Conservation (phyloP, 345 rosid species). For the Hypericum androsaemum region DNA sequence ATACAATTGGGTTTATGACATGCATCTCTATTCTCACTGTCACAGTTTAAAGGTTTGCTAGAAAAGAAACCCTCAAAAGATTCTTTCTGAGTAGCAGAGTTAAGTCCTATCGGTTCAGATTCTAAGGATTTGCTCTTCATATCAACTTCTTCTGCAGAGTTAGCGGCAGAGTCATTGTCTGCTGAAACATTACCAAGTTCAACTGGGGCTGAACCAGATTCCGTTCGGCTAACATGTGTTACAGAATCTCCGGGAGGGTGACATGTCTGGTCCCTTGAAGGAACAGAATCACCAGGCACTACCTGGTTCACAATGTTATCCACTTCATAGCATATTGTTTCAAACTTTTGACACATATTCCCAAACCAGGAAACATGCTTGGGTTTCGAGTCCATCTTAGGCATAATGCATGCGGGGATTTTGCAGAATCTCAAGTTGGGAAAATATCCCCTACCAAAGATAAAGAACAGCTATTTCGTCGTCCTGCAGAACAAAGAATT, state of each 20-base stretch:
- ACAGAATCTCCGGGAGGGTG: conserved; percentile 7
- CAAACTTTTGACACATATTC: conserved; percentile 55
- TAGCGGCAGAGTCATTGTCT: conserved; percentile 6
- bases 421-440: no score
- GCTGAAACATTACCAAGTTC: conserved; percentile 13
- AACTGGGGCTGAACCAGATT: conserved; percentile 12
- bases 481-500: no score
- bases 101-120: conserved; percentile 13
- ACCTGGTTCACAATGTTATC: conserved; percentile 55
- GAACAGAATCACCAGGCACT: conserved; percentile 12
- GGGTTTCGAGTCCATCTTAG: conserved; percentile 38
- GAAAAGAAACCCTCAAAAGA: conserved; percentile 8
- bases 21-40: conserved; percentile 9
- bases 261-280: conserved; percentile 4
- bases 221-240: conserved; percentile 11
- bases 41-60: conserved; percentile 12
- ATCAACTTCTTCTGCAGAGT: conserved; percentile 18
- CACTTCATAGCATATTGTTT: conserved; percentile 50
- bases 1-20: conserved; percentile 10
- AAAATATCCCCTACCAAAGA: no score
- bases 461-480: no score
- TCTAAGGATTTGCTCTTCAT: conserved; percentile 14
- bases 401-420: no score
- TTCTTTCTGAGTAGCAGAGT: conserved; percentile 12
- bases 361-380: conserved; percentile 56